Conservation (phyloP, 2,329 filamentous ascomycete genomes). For the Exophiala mesophila region DNA sequence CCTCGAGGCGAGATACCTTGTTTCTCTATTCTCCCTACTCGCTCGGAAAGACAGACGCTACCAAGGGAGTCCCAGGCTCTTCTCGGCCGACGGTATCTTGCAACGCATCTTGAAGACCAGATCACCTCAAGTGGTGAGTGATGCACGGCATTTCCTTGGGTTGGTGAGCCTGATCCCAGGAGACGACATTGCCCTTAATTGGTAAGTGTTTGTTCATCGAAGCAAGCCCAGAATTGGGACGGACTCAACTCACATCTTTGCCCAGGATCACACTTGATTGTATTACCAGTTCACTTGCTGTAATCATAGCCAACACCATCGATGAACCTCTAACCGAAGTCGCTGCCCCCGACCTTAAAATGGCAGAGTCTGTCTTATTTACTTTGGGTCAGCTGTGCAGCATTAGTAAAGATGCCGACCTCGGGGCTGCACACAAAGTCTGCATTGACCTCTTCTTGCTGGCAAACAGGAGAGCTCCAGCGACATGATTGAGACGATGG, state of each 20-base stretch:
- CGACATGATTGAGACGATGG: no score
- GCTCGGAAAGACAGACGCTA: neutral
- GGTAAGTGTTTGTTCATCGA: conserved; percentile 55
- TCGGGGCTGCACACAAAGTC: conserved; percentile 74
- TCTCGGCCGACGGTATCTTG: conserved; percentile 9
- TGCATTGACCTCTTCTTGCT: conserved; percentile 15
- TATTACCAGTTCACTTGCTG: conserved; percentile 87
- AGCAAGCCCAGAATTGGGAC: neutral
- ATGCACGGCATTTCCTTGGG: conserved; percentile 60
- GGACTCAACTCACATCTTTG: conserved; percentile 17
- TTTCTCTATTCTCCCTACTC: conserved; percentile 4
- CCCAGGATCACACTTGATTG: conserved; percentile 83
- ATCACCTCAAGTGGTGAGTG: conserved; percentile 5
- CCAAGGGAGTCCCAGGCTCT: neutral
- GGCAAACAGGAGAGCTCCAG: conserved; percentile 8
- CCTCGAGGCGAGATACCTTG: conserved; percentile 15
- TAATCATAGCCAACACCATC: conserved; percentile 88
- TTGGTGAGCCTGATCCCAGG: conserved; percentile 92
- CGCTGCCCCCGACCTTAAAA: conserved; percentile 7
- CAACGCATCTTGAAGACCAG: conserved; percentile 7
- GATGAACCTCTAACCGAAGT: conserved; percentile 79
- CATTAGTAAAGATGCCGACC: conserved; percentile 87
- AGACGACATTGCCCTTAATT: conserved; percentile 88
- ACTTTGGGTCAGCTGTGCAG: conserved; percentile 36
- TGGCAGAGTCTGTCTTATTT: conserved; percentile 9